Base-by-base conservation (phyloP, 306 rosid genomes). In the Dalbergia cultrata region DNA sequence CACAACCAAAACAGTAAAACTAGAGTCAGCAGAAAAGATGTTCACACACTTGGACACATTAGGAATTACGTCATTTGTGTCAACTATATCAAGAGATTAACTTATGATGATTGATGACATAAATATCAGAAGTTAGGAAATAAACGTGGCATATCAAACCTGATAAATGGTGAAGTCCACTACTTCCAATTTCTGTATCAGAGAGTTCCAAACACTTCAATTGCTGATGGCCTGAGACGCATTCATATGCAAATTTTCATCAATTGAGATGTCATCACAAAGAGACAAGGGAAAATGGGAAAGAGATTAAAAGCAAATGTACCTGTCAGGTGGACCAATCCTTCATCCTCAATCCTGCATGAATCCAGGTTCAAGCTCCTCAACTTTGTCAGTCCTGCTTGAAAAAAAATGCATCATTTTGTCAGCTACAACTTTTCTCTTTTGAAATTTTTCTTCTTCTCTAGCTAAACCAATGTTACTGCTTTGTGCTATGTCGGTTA, bases 321-420 rank as follows among this genome's bases (percentile, higher is more conserved):
- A 95, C 99, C 98, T 85, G 87, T 77, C 89, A 95, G 75, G 87
- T 90, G 88, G 66, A 79, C 89, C 83, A 95, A 82, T 74, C 99
- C 98, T 59, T 85, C 93, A 82, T 91, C 99, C 67, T 92, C 88
- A 72, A 93, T 89, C 81, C 82, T 82, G 85, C 99, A 91, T 9
- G 97, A 93, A 85, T 95, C 99, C 81, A 95, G 88, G 88, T 91
- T 89, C 93, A 95, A 89, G 87, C 94, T 90, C 84, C 91, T 97
- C 90, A 95, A 82, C 78, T 84, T 91, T 74, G 88, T 89, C 87
- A 93, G 69, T 82, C 92, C 99, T 95, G 88, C 71, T 65, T 64
- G 31, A 71, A 80, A 80, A 34, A 10, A 45, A 59, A 82, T 26
- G 72, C 60, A 41, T 49, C 39, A 71, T 33, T 44, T 76, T 61